Evolutionary conservation across 495 filamentous ascomycete genomes (phyloP).

Genomic region (Gamarada debralockiae): DNA sequence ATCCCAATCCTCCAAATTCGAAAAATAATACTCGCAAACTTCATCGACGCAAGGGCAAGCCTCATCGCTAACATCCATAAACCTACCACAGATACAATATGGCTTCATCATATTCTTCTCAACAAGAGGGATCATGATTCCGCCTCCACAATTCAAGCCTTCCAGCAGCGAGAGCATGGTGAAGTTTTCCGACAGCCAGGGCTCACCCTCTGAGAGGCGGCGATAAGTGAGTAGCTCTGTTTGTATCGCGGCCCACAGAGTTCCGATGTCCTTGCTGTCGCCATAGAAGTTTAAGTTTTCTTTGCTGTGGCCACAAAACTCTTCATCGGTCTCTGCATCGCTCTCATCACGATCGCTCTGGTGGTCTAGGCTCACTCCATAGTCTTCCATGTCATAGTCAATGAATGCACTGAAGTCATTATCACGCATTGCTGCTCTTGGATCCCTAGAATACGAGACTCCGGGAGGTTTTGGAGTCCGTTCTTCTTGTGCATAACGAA

Average conservation of each 20-base stretch:
- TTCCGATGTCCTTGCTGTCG: constrained; percentile 14
- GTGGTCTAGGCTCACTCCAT: neutral
- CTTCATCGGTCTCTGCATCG: neutral
- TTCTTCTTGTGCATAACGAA: constrained; percentile 9
- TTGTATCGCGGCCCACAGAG: constrained; percentile 26
- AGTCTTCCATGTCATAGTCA: neutral
- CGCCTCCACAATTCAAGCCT: constrained; percentile 8
- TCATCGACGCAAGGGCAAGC: constrained; percentile 16
- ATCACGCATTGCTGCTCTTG: constrained; percentile 2
- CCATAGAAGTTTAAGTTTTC: constrained; percentile 20
- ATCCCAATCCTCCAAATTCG: constrained; percentile 27
- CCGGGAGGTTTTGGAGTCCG: neutral
- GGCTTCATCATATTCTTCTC: constrained; percentile 22
- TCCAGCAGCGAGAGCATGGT: constrained; percentile 18
- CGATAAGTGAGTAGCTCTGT: constrained; percentile 28
- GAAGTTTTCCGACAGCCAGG: constrained; percentile 28
- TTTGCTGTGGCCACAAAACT: no score
- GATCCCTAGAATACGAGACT: neutral
- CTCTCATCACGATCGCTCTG: constrained; percentile 1
- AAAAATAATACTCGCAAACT: constrained; percentile 22
- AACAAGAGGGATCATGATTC: constrained; percentile 15
- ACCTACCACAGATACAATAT: constrained; percentile 23
- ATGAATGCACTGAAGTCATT: constrained; percentile 1
- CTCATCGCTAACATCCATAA: constrained; percentile 1
- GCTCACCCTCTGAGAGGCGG: constrained; percentile 22